Conservation (phyloP, 208 protist genomes). For the Trypanosoma brucei region DNA sequence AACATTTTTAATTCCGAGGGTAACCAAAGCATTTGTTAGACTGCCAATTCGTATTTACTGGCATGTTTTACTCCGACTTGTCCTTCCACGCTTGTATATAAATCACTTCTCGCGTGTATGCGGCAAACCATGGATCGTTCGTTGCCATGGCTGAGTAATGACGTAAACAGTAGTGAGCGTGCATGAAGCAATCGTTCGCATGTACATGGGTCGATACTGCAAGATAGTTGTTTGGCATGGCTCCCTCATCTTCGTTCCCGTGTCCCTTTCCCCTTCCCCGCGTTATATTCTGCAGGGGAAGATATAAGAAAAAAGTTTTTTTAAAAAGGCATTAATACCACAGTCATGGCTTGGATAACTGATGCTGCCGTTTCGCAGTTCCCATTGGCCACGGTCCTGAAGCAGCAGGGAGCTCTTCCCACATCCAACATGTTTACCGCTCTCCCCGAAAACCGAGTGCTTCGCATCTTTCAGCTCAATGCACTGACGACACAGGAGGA, state of each 20-base stretch:
- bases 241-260: constrained; percentile 8
- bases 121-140: too few relatives aligned
- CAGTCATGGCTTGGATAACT: constrained; percentile 58
- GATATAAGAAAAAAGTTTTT: constrained; percentile 6
- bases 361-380: constrained; percentile 64
- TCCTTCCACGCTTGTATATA: too few relatives aligned
- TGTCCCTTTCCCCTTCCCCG: constrained; percentile 8
- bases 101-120: too few relatives aligned
- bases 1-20: constrained; percentile 13
- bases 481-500: constrained; percentile 70
- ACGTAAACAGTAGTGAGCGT: too few relatives aligned
- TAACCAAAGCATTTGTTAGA: background rate
- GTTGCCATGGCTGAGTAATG: too few relatives aligned
- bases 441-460: constrained; percentile 68
- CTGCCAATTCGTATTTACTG: too few relatives aligned
- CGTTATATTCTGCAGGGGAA: constrained; percentile 3
- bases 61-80: too few relatives aligned
- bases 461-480: constrained; percentile 81
- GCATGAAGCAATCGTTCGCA: too few relatives aligned
- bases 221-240: background rate
- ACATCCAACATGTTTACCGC: constrained; percentile 62
- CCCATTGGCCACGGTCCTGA: constrained; percentile 67
- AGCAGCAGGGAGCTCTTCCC: constrained; percentile 72
- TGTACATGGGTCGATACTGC: too few relatives aligned
- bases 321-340: constrained; percentile 5